Conservation (phyloP, 1,284 basidiomycete species). For the Exobasidium rhododendri region DNA sequence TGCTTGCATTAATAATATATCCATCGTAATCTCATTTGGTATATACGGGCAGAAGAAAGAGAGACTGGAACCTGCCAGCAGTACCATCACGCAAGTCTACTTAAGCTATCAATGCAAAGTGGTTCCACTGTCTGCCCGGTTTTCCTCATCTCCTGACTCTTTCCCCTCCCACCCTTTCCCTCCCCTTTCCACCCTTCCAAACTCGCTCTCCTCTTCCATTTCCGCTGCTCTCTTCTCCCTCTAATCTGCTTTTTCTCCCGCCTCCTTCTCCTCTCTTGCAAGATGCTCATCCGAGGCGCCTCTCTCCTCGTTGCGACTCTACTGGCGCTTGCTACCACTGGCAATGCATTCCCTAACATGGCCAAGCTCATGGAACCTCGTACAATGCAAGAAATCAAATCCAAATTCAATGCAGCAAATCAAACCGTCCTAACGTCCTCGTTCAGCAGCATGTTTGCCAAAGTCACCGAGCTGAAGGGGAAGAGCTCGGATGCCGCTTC, state of each 20-base stretch:
- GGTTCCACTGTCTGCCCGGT: too few species aligned
- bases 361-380: not conserved
- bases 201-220: not conserved
- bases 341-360: not conserved
- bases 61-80: too few species aligned
- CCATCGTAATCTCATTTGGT: too few species aligned
- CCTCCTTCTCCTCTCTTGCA: conserved; percentile 1
- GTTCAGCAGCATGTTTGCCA: not conserved
- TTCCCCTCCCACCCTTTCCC: not conserved
- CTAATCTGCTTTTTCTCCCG: too few species aligned
- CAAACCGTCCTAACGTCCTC: not conserved
- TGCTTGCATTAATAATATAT: too few species aligned
- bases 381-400: not conserved
- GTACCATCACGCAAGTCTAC: too few species aligned
- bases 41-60: too few species aligned
- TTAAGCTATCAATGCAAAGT: too few species aligned
- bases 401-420: not conserved
- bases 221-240: not conserved
- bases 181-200: not conserved
- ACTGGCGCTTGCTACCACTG: not conserved
- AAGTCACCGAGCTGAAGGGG: not conserved
- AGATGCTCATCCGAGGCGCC: not conserved
- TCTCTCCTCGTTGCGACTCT: not conserved
- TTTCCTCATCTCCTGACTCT: not conserved
- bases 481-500: not conserved